These are phyloP conservation scores for Takashimella koratensis DNA, from an alignment of 1,284 basidiomycete species.

Conservation along the genomic window DNA sequence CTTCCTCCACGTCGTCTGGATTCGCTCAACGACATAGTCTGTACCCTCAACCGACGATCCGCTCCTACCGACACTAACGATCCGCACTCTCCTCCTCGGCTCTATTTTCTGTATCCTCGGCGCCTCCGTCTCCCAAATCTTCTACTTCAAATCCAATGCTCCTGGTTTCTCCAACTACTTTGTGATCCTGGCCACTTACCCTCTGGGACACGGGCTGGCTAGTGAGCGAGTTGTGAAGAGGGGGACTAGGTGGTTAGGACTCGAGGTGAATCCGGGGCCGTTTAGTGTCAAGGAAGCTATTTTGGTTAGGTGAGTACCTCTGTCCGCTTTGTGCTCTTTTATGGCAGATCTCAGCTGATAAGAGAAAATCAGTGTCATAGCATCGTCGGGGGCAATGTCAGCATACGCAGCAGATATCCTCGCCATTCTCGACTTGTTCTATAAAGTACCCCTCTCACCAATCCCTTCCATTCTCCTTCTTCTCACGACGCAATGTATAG, in stretches of 20 bases:
- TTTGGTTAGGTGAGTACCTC: constrained; percentile 38
- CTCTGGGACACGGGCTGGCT: constrained; percentile 49
- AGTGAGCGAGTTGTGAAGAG: constrained; percentile 33
- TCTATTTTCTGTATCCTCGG: constrained; percentile 54
- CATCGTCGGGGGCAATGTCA: constrained; percentile 49
- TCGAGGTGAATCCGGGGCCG: constrained; percentile 52
- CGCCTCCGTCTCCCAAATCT: constrained; percentile 52
- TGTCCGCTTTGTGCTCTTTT: background rate
- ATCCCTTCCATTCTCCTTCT: constrained; percentile 54
- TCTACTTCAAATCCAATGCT: constrained; percentile 53
- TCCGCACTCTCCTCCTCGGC: constrained; percentile 55
- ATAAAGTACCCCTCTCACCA: constrained; percentile 44
- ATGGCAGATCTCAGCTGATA: constrained; percentile 14
- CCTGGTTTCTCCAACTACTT: constrained; percentile 56
- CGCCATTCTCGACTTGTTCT: constrained; percentile 52
- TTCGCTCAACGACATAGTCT: too few relatives aligned
- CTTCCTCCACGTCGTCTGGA: constrained; percentile 2
- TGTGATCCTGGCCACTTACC: constrained; percentile 54
- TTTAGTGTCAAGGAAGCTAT: constrained; percentile 52
- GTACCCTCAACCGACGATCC: constrained; percentile 57
- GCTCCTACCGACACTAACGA: constrained; percentile 53
- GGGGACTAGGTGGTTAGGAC: constrained; percentile 28
- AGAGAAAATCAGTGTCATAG: constrained; percentile 52
- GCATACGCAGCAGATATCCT: constrained; percentile 52
- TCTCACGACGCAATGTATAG: constrained; percentile 55